Evolutionary conservation across 257 asterid species (phyloP).

Genomic region (Scutellaria minor): DNA sequence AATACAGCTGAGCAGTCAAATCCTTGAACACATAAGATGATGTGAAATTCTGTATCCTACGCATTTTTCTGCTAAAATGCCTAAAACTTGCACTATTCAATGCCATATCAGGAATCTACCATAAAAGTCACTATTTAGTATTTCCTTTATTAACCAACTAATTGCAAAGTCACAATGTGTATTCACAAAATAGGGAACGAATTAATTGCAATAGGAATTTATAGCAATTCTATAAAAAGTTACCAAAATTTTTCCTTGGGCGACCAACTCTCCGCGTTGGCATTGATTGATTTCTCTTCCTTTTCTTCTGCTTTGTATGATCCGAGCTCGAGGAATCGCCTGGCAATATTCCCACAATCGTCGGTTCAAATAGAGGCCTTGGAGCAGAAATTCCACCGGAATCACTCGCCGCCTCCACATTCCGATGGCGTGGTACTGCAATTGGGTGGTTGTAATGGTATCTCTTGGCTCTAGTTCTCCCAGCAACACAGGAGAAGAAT

Average conservation of each 20-base stretch:
- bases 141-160: not conserved
- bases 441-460: not conserved
- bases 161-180: not conserved
- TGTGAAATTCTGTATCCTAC: not conserved
- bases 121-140: not conserved
- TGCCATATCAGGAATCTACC: conserved; percentile 9
- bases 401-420: conserved; percentile 9
- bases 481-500: not conserved
- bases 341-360: not conserved
- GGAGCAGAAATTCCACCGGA: conserved; percentile 24
- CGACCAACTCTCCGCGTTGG: not conserved
- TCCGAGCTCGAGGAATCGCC: not conserved
- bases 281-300: not conserved
- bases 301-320: not conserved
- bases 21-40: not conserved
- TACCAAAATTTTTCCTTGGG: not conserved
- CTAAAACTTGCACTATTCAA: not conserved
- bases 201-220: not conserved
- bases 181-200: not conserved
- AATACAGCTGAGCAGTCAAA: not conserved
- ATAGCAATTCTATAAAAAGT: not conserved
- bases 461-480: conserved; percentile 31
- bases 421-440: not conserved
- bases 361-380: not conserved
- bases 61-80: not conserved